A percentile compares a stretch with the other conserved stretches of the same genome.
Evolutionary conservation across 2,329 filamentous ascomycete genomes (phyloP).

Genomic region (Colletotrichum liaoningense): DNA sequence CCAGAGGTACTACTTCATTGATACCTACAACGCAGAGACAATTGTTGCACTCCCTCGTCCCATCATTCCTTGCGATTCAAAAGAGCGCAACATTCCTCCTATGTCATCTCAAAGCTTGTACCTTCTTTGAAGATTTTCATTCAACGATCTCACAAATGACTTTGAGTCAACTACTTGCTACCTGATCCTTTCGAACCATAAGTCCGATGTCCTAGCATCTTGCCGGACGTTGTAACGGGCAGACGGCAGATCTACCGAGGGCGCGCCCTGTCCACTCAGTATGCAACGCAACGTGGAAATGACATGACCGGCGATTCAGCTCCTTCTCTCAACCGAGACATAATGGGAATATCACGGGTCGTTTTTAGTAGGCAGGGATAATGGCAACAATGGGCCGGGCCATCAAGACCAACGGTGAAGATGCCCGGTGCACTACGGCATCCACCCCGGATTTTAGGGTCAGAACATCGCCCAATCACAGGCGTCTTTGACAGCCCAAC

Average conservation of each 20-base stretch:
- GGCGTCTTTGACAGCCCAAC: not conserved
- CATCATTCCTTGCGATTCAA: not conserved
- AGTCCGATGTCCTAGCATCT: not conserved
- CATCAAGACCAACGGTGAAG: not conserved
- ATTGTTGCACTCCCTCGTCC: not conserved
- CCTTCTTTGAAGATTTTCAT: not conserved
- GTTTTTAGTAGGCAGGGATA: not conserved
- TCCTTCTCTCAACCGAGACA: not conserved
- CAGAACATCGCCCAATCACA: not conserved
- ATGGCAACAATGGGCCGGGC: not conserved
- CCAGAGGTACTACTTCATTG: not conserved
- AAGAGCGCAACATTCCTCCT: not conserved
- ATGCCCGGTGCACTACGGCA: not conserved
- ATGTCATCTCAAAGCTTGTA: not conserved
- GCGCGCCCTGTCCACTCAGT: constrained; percentile 10
- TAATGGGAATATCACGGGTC: not conserved
- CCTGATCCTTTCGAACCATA: not conserved
- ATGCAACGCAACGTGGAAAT: not conserved
- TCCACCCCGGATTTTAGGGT: constrained; percentile 26
- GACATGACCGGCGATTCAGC: not conserved
- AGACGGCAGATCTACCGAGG: not conserved
- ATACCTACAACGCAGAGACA: not conserved
- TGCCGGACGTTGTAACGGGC: not conserved
- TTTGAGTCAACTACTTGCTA: not conserved
- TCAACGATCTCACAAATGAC: not conserved